Evolutionary conservation across 805 yeast genomes (phyloP).

Genomic region (Kodamaea sagamina): DNA sequence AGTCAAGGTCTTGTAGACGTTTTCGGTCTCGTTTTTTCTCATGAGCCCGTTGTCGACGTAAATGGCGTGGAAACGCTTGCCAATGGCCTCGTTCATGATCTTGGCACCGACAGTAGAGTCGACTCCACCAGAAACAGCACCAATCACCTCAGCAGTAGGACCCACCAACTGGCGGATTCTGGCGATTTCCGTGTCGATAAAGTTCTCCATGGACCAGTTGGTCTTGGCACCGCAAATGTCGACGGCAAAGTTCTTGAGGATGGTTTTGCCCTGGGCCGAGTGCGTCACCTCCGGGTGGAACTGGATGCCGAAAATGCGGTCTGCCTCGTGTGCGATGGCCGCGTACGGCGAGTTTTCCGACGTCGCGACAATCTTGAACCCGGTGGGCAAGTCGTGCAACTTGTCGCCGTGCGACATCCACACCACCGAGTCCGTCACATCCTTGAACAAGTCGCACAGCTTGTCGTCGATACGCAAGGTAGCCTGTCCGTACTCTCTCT

Average conservation of each 20-base stretch:
- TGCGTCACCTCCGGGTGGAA: conserved; percentile 99
- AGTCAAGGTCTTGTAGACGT: conserved; percentile 84
- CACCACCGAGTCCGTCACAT: conserved; percentile 90
- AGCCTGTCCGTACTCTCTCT: conserved; percentile 98
- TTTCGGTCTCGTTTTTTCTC: conserved; percentile 90
- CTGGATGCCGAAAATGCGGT: conserved; percentile 89
- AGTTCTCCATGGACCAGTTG: conserved; percentile 98
- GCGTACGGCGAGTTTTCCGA: conserved; percentile 95
- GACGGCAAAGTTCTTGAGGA: conserved; percentile 91
- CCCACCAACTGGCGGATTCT: conserved; percentile 92
- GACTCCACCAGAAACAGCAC: conserved; percentile 99
- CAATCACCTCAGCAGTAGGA: conserved; percentile 97
- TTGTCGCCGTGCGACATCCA: conserved; percentile 99
- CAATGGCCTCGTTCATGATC: conserved; percentile 96
- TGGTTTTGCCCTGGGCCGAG: conserved; percentile 83
- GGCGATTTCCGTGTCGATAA: conserved; percentile 92
- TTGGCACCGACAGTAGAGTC: conserved; percentile 99
- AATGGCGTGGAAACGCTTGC: conserved; percentile 97
- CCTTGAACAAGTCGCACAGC: conserved; percentile 73
- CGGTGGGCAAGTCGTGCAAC: conserved; percentile 84
- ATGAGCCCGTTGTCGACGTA: conserved; percentile 97
- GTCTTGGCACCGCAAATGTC: conserved; percentile 81
- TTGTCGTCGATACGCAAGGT: conserved; percentile 73
- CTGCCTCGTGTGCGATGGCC: conserved; percentile 77
- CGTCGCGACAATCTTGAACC: conserved; percentile 85